Conservation (phyloP, 1,284 basidiomycete genomes). For the Pseudozyma tsukubaensis region DNA sequence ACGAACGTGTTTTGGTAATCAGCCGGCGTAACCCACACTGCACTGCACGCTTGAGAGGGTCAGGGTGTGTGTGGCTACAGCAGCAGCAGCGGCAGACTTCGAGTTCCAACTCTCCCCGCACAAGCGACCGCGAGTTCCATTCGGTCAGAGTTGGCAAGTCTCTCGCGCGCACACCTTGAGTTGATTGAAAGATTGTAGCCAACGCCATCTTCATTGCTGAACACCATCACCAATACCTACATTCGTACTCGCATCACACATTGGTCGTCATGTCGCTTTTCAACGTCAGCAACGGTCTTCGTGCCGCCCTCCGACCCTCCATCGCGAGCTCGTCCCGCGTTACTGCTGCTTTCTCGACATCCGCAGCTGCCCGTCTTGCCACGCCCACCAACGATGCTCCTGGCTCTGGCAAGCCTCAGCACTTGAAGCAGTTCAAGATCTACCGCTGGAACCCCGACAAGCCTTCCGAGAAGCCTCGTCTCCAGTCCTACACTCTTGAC, state of each 20-base stretch:
- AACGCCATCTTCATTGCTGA: not conserved
- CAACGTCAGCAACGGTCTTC: constrained; percentile 40
- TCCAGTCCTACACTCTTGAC: constrained; percentile 93
- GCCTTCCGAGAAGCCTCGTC: constrained; percentile 87
- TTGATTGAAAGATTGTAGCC: constrained; percentile 4
- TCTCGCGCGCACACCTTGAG: not conserved
- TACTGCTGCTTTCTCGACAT: constrained; percentile 56
- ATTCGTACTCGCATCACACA: constrained; percentile 2
- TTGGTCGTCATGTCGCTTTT: constrained; percentile 40
- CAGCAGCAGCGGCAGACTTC: too few species aligned
- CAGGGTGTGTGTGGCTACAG: too few species aligned
- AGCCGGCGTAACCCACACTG: constrained; percentile 10
- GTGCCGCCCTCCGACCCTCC: constrained; percentile 40
- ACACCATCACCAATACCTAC: constrained; percentile 8
- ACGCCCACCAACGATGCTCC: constrained; percentile 58
- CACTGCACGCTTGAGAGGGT: not conserved
- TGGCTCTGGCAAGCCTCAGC: constrained; percentile 53
- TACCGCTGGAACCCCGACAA: constrained; percentile 83
- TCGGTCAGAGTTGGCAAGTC: not conserved
- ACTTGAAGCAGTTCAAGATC: constrained; percentile 68
- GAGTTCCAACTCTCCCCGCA: too few species aligned
- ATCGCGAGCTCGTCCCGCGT: constrained; percentile 33
- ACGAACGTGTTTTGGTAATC: constrained; percentile 42
- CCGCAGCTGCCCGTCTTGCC: constrained; percentile 58
- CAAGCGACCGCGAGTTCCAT: not conserved